phyloP scores from a whole-genome alignment of 2,329 filamentous ascomycete species.

The Periconia sp. region DNA sequence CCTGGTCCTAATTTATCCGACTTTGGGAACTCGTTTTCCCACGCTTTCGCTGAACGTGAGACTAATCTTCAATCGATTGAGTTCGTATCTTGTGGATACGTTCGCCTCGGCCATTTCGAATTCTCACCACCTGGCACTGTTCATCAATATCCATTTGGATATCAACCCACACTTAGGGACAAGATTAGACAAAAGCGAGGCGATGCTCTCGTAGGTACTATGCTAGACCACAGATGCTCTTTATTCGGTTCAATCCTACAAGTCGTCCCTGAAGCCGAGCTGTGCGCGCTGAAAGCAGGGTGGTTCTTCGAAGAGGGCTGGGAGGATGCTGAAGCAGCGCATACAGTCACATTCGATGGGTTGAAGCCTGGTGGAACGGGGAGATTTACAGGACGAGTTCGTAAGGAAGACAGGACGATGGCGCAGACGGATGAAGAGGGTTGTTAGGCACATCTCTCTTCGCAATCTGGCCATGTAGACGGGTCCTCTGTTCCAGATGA shows the following conservation, averaged over 20 bases:
- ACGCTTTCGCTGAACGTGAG: conserved; percentile 23
- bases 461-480: too few species aligned
- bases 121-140: conserved; percentile 42
- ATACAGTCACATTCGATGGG: conserved; percentile 47
- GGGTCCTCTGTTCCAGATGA: too few species aligned
- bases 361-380: conserved; percentile 44
- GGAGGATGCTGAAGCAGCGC: conserved; percentile 32
- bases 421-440: conserved; percentile 4
- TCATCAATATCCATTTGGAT: conserved; percentile 14
- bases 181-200: conserved; percentile 19
- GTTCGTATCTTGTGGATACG: conserved; percentile 66
- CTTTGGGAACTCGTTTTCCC: conserved; percentile 41
- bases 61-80: conserved; percentile 48
- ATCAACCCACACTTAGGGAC: not conserved
- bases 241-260: conserved; percentile 46
- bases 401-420: conserved; percentile 12
- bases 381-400: conserved; percentile 39
- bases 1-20: conserved; percentile 50
- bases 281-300: conserved; percentile 32
- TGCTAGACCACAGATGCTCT: conserved; percentile 41
- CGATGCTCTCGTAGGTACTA: conserved; percentile 32
- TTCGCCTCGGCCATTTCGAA: conserved; percentile 39
- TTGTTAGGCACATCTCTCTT: not conserved
- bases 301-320: conserved; percentile 38
- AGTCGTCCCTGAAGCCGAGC: conserved; percentile 35